Evolutionary conservation across 148 eudicot genomes (phyloP), one percentile per base, ranked within the genome.

Genomic region (Beta vulgaris): DNA sequence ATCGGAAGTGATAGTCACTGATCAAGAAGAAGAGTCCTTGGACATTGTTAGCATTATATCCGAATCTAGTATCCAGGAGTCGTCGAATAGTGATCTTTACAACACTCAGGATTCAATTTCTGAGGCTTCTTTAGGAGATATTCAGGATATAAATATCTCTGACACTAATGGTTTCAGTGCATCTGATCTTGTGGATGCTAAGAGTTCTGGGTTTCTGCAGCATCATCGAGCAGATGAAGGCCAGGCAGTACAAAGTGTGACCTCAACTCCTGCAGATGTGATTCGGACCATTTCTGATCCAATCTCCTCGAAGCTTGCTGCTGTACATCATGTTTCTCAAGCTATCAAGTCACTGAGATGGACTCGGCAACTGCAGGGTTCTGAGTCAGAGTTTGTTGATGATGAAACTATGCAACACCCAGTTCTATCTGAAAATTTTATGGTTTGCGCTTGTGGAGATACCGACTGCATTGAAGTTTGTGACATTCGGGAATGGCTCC

Each of bases 361-460:
- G 96, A 92, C 82, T 73, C 91, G 99, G 18, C 88, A 91, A 75
- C 84, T 82, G 54, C 90, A 90, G 75, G 82, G 72, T 74, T 75
- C 67, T 55, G 84, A 80, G 70, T 44, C 78, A 39, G 88, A 80
- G 60, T 54, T 78, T 71, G 80, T 69, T 29, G 37, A 80, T 70
- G 66, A 73, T 54, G 83, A 66, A 72, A 60, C 77, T 42, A 77
- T 68, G 36, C 82, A 81, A 42, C 46, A 49, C 49, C 71, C 70
- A 13, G 43, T 73, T 66, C 26, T 75, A 34, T 28, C 85, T 40
- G 46, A 79, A 18, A 84, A 84, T 62, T 86, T 90, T 68, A 83
- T 96, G 81, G 79, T 88, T 63, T 95, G 99, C 85, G 92, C 99
- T 43, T 95, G 99, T 85, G 99, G 97, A n/a, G 97, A 95, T 72